Conservation (phyloP, 163 green algal species). For the Chlamydomonas reinhardtii region DNA sequence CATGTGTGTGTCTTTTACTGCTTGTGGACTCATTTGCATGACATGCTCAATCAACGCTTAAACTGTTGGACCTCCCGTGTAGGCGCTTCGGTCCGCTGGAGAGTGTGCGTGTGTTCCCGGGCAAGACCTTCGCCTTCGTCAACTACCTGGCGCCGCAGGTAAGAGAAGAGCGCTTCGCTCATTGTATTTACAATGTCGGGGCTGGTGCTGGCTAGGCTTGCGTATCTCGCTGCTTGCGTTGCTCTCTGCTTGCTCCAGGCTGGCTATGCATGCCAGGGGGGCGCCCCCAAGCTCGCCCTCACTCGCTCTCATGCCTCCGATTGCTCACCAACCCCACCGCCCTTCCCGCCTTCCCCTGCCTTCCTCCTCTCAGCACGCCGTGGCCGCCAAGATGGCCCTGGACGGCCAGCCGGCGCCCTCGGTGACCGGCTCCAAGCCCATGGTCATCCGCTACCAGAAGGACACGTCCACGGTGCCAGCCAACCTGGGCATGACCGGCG, state of each 20-base stretch:
- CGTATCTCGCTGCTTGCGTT: neutral
- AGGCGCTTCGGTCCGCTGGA: conserved; percentile 74
- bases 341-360: too few relatives aligned
- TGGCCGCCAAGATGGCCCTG: conserved; percentile 73
- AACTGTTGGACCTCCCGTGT: neutral
- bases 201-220: too few relatives aligned
- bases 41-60: too few relatives aligned
- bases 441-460: conserved; percentile 85
- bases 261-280: too few relatives aligned
- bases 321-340: too few relatives aligned
- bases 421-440: conserved; percentile 77
- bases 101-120: conserved; percentile 79
- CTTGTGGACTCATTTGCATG: too few relatives aligned
- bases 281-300: too few relatives aligned
- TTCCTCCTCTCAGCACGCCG: neutral
- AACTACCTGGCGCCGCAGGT: conserved; percentile 57
- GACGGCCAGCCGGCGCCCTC: conserved; percentile 70
- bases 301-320: too few relatives aligned
- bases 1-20: too few relatives aligned
- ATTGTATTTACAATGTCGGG: too few relatives aligned
- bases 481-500: conserved; percentile 41
- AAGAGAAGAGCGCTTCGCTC: neutral
- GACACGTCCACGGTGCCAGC: conserved; percentile 56
- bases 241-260: too few relatives aligned
- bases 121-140: conserved; percentile 88